Conservation (phyloP, 169 alveolate species). For the Cryptosporidium sp. region DNA sequence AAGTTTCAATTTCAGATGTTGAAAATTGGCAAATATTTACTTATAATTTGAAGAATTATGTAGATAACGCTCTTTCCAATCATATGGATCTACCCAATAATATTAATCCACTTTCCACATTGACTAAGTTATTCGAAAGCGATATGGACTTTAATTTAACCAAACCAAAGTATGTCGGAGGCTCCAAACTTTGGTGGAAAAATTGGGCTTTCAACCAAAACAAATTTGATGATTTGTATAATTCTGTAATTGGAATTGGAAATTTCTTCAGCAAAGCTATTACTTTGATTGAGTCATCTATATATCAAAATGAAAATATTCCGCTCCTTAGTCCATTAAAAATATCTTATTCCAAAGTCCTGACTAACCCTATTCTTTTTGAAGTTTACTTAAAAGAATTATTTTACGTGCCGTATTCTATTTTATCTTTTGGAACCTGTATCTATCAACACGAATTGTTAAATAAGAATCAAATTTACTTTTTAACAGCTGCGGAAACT, state of each 20-base stretch:
- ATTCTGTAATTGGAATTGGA: constrained; percentile 5
- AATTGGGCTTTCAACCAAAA: not conserved
- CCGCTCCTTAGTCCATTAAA: not conserved
- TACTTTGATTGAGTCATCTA: not conserved
- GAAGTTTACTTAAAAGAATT: constrained; percentile 19
- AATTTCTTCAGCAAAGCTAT: constrained; percentile 2
- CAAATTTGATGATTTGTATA: constrained; percentile 41
- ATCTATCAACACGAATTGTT: not conserved
- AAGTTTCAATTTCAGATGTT: constrained; percentile 23
- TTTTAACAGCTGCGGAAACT: constrained; percentile 30
- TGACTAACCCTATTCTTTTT: constrained; percentile 7
- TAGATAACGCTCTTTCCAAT: not conserved
- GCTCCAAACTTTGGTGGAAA: constrained; percentile 45
- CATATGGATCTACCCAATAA: not conserved
- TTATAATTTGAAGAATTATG: not conserved
- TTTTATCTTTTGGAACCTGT: constrained; percentile 33
- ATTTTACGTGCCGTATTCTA: constrained; percentile 38
- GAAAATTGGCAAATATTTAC: constrained; percentile 44
- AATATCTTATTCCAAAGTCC: not conserved
- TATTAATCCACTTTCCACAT: constrained; percentile 10
- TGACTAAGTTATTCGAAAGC: not conserved
- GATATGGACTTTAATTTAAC: constrained; percentile 4
- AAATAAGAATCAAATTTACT: not conserved
- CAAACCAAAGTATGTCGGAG: constrained; percentile 39
- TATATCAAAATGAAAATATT: not conserved